Evolutionary conservation across 2,329 filamentous ascomycete genomes (phyloP).

Genomic region (Dryadomyces sulphureus): DNA sequence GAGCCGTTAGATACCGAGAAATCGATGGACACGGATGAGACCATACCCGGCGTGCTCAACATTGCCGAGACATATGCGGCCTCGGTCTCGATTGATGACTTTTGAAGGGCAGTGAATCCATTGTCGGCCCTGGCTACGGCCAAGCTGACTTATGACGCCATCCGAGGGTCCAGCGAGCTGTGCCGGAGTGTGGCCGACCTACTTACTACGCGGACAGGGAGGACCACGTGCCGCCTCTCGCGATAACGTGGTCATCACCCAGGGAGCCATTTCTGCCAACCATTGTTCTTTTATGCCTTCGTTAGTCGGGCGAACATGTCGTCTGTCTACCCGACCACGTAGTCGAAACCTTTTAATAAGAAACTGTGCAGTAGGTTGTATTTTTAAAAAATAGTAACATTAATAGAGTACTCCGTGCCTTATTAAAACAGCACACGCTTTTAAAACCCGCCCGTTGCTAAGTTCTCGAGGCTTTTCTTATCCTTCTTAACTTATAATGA

Average conservation of each 20-base stretch:
- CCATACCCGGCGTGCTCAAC: slow-evolving; percentile 44
- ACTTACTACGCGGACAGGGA: slow-evolving; percentile 19
- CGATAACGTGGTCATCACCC: slow-evolving; percentile 60
- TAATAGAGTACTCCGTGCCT: too few species aligned
- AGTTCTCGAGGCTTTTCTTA: too few species aligned
- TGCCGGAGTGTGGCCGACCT: slow-evolving; percentile 49
- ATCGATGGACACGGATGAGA: slow-evolving; percentile 51
- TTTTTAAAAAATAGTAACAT: too few species aligned
- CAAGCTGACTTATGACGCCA: slow-evolving; percentile 57
- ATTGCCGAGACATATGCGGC: slow-evolving; percentile 68
- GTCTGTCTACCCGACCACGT: slow-evolving; percentile 77
- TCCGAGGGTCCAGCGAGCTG: slow-evolving; percentile 51
- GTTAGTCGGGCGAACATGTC: slow-evolving; percentile 64
- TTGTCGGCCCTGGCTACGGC: slow-evolving; percentile 31
- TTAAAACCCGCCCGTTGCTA: too few species aligned
- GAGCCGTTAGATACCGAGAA: slow-evolving; percentile 56
- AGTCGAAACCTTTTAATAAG: too few species aligned
- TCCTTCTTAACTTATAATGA: too few species aligned
- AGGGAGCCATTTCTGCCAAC: slow-evolving; percentile 75
- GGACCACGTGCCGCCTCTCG: slow-evolving; percentile 24
- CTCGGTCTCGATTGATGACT: slow-evolving; percentile 56
- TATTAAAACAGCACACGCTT: too few species aligned
- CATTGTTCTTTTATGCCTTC: slow-evolving; percentile 63
- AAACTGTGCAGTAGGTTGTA: too few species aligned
- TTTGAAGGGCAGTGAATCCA: slow-evolving; percentile 27